Evolutionary conservation across 106 monocot species (phyloP).

Genomic region (Agapanthus africanus): DNA sequence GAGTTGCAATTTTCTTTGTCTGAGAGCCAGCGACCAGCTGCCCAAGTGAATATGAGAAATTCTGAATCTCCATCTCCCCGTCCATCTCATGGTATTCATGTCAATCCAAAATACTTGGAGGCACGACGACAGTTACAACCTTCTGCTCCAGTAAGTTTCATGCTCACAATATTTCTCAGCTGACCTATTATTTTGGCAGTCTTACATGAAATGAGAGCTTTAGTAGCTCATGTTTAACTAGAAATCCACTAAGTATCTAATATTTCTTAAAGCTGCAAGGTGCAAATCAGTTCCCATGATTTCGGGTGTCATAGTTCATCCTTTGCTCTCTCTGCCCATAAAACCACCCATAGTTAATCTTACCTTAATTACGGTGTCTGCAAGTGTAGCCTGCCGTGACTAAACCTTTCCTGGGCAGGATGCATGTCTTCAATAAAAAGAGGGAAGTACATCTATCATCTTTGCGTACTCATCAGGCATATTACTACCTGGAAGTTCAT

Average conservation of each 20-base stretch:
- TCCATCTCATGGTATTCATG: conserved; percentile 76
- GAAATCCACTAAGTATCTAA: background rate
- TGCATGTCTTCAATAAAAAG: too few species aligned
- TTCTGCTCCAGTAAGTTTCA: conserved; percentile 33
- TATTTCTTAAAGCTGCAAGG: background rate
- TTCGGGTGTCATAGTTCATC: background rate
- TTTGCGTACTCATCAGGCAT: too few species aligned
- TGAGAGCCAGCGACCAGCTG: conserved; percentile 28
- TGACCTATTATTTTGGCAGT: background rate
- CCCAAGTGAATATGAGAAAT: conserved; percentile 15
- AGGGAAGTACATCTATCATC: too few species aligned
- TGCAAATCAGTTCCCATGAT: background rate
- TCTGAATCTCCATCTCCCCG: conserved; percentile 54
- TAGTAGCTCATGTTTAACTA: background rate
- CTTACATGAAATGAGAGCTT: background rate
- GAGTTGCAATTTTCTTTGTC: conserved; percentile 51
- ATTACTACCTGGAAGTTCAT: too few species aligned
- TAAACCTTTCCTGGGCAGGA: too few species aligned
- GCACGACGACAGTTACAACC: conserved; percentile 45
- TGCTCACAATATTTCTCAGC: background rate
- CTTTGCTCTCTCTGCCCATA: too few species aligned
- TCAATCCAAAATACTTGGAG: conserved; percentile 93
- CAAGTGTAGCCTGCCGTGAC: too few species aligned
- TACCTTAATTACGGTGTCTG: too few species aligned
- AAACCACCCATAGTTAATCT: too few species aligned